Conservation (phyloP, 805 yeast species). For the Candida verbasci region DNA sequence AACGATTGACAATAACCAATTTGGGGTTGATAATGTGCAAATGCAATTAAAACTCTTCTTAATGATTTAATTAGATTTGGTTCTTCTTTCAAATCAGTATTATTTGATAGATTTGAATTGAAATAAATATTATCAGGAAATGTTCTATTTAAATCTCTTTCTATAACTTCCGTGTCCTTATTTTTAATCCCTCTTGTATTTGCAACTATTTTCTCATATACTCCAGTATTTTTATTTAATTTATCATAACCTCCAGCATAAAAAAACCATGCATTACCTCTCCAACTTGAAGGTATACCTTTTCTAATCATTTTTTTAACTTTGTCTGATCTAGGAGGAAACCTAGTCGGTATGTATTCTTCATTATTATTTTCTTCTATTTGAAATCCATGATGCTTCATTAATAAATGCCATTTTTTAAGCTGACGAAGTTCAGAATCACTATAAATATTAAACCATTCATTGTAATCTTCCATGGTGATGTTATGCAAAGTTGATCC, state of each 20-base stretch:
- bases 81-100: conserved; percentile 37
- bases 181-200: conserved; percentile 53
- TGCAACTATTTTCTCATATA: conserved; percentile 64
- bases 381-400: conserved; percentile 63
- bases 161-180: conserved; percentile 87
- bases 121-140: conserved; percentile 91
- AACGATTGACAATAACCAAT: conserved; percentile 96
- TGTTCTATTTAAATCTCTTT: conserved; percentile 88
- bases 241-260: conserved; percentile 83
- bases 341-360: conserved; percentile 47
- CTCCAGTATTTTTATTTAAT: conserved; percentile 63
- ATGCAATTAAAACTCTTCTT: conserved; percentile 77
- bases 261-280: conserved; percentile 96
- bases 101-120: conserved; percentile 23
- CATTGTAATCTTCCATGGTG: conserved; percentile 54
- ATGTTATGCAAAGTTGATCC: conserved; percentile 44
- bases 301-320: conserved; percentile 77
- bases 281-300: conserved; percentile 96
- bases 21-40: conserved; percentile 79
- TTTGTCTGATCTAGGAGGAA: conserved; percentile 76
- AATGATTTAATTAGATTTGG: conserved; percentile 64
- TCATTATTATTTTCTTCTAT: conserved; percentile 11
- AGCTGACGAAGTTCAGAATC: conserved; percentile 61
- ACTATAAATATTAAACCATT: conserved; percentile 72
- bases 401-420: conserved; percentile 67